Percentiles rank a stretch among this genome's conserved stretches.
Evolutionary conservation across 139 green algal genomes (phyloP).

Genomic region (Tetraselmis striata): DNA sequence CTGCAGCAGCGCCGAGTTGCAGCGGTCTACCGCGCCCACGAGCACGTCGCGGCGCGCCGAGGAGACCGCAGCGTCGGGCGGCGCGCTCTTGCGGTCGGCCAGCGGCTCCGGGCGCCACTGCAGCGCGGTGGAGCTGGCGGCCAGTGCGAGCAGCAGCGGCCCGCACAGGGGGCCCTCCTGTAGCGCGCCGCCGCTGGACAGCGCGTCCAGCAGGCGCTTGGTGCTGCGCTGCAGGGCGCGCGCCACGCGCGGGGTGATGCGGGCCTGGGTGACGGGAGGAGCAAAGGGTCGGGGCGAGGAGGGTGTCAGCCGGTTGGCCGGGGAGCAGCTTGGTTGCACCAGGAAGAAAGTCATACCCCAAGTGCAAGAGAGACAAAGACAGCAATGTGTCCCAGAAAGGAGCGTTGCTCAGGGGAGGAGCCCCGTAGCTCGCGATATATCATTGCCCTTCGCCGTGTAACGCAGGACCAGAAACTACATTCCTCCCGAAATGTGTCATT

Average conservation of each 20-base stretch:
- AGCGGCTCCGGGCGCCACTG: not conserved
- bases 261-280: no score
- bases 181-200: slow-evolving; percentile 20
- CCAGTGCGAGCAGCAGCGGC: not conserved
- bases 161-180: not conserved
- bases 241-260: not conserved
- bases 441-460: no score
- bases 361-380: slow-evolving; percentile 38
- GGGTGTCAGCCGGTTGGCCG: slow-evolving; percentile 13
- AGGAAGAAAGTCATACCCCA: slow-evolving; percentile 31
- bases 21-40: slow-evolving; percentile 62
- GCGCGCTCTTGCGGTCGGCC: not conserved
- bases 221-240: slow-evolving; percentile 11
- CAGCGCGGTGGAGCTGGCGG: not conserved
- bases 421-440: no score
- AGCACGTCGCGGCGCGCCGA: not conserved
- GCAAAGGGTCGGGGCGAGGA: no score
- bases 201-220: slow-evolving; percentile 33
- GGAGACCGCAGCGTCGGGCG: no score
- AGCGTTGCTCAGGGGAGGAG: slow-evolving; percentile 42
- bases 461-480: no score
- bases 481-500: no score
- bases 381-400: slow-evolving; percentile 50
- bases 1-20: slow-evolving; percentile 25
- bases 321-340: not conserved